phyloP scores from a whole-genome alignment of 768 basidiomycete species.

The Pleurotus eryngii region DNA sequence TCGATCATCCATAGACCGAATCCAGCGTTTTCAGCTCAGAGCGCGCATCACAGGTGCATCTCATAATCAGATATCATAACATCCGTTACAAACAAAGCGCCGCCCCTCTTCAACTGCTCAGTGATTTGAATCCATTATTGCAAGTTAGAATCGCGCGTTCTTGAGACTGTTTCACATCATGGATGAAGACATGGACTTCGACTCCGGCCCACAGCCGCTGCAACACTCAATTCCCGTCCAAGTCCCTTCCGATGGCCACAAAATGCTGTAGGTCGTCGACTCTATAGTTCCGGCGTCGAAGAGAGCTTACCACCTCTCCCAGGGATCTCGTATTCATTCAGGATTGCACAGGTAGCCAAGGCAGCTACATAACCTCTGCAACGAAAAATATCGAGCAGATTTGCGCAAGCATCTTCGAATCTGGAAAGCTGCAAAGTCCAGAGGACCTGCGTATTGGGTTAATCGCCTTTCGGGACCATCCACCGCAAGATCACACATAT shows the following conservation, averaged over 20 bases:
- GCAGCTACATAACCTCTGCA: constrained; percentile 87
- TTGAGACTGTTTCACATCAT: constrained; percentile 37
- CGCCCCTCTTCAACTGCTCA: background rate
- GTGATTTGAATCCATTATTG: constrained; percentile 10
- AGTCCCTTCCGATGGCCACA: constrained; percentile 40
- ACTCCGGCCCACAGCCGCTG: constrained; percentile 26
- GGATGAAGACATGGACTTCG: constrained; percentile 82
- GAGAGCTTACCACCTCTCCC: constrained; percentile 7
- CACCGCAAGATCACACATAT: constrained; percentile 96
- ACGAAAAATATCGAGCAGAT: constrained; percentile 97
- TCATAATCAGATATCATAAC: constrained; percentile 5
- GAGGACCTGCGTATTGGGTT: constrained; percentile 93
- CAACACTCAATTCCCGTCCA: constrained; percentile 12
- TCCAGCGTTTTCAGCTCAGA: background rate
- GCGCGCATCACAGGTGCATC: background rate
- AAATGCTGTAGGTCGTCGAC: constrained; percentile 64
- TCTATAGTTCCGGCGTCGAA: constrained; percentile 10
- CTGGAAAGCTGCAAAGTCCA: constrained; percentile 79
- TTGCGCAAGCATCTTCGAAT: constrained; percentile 91
- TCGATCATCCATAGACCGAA: background rate
- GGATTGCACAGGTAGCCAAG: constrained; percentile 92
- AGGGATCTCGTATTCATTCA: constrained; percentile 95
- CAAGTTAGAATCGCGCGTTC: background rate
- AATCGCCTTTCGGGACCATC: constrained; percentile 94
- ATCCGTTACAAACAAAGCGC: constrained; percentile 1